Conservation (phyloP, 1,139 yeast species). For the Scheffersomyces illinoinensis region DNA sequence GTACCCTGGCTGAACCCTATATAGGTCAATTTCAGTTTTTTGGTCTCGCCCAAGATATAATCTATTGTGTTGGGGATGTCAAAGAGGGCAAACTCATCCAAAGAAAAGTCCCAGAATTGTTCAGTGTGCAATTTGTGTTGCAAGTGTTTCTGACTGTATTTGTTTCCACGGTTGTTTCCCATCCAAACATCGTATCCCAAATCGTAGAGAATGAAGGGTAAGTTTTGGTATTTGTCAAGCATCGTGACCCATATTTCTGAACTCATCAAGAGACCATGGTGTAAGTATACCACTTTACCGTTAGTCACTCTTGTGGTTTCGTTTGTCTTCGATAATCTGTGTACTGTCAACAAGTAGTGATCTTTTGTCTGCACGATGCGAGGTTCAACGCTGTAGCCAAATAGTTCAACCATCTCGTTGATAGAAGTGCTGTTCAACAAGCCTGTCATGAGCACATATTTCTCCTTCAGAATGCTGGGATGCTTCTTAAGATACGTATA, state of each 20-base stretch:
- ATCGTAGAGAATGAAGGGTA: slow-evolving; percentile 78
- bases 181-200: slow-evolving; percentile 91
- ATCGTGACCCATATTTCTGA: slow-evolving; percentile 87
- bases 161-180: slow-evolving; percentile 89
- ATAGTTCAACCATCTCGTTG: slow-evolving; percentile 36
- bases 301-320: slow-evolving; percentile 10
- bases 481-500: slow-evolving; percentile 11
- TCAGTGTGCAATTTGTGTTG: slow-evolving; percentile 36
- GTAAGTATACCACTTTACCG: slow-evolving; percentile 69
- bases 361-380: slow-evolving; percentile 42
- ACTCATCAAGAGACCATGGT: slow-evolving; percentile 90
- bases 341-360: slow-evolving; percentile 38
- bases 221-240: slow-evolving; percentile 58
- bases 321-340: slow-evolving; percentile 20
- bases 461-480: slow-evolving; percentile 15
- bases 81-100: slow-evolving; percentile 49
- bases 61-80: slow-evolving; percentile 49
- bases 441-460: slow-evolving; percentile 31
- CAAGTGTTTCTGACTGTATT: slow-evolving; percentile 62
- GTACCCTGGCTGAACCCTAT: slow-evolving; percentile 92
- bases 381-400: slow-evolving; percentile 42
- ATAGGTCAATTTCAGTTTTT: slow-evolving; percentile 51
- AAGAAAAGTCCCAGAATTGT: slow-evolving; percentile 46
- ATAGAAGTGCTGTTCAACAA: slow-evolving; percentile 34
- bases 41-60: slow-evolving; percentile 30